A percentile compares a stretch with the other conserved stretches of the same genome.
These are phyloP conservation scores for Fremontodendron californicum DNA, from an alignment of 345 rosid genomes.

Conservation along the genomic window DNA sequence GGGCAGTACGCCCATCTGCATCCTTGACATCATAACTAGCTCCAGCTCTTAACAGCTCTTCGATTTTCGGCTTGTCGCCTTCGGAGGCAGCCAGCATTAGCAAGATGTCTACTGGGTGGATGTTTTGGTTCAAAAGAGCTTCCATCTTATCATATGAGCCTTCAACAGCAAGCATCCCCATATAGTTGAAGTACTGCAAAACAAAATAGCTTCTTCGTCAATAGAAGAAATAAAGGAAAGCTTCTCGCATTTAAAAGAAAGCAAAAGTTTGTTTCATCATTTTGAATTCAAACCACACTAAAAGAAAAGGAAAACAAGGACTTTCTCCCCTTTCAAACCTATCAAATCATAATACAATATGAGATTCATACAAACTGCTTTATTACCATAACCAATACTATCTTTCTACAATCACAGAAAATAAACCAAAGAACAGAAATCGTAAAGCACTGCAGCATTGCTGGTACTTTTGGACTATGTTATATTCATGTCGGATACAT, in stretches of 20 bases:
- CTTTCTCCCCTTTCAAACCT: background rate
- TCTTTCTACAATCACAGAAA: background rate
- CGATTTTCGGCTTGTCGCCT: slow-evolving; percentile 82
- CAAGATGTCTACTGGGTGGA: slow-evolving; percentile 87
- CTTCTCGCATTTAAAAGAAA: background rate
- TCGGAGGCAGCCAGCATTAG: slow-evolving; percentile 77
- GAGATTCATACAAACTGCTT: background rate
- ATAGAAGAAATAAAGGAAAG: background rate
- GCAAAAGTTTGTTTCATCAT: background rate
- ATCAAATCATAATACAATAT: too few species aligned
- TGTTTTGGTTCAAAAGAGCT: slow-evolving; percentile 65
- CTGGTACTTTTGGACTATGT: background rate
- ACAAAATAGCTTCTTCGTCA: background rate
- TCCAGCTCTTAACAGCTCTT: slow-evolving; percentile 82
- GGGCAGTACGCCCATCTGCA: slow-evolving; percentile 69
- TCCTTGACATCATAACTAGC: slow-evolving; percentile 65
- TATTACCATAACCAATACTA: background rate
- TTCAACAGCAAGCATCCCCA: slow-evolving; percentile 96
- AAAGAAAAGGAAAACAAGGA: background rate
- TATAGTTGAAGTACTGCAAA: slow-evolving; percentile 84
- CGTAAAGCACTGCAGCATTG: too few species aligned
- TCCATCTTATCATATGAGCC: slow-evolving; percentile 91
- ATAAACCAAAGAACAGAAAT: too few species aligned
- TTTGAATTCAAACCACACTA: too few species aligned
- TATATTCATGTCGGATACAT: too few species aligned